Evolutionary conservation across 140 eudicot species (phyloP), one percentile per base, ranked within the genome.

Genomic region (Anethum foeniculum): DNA sequence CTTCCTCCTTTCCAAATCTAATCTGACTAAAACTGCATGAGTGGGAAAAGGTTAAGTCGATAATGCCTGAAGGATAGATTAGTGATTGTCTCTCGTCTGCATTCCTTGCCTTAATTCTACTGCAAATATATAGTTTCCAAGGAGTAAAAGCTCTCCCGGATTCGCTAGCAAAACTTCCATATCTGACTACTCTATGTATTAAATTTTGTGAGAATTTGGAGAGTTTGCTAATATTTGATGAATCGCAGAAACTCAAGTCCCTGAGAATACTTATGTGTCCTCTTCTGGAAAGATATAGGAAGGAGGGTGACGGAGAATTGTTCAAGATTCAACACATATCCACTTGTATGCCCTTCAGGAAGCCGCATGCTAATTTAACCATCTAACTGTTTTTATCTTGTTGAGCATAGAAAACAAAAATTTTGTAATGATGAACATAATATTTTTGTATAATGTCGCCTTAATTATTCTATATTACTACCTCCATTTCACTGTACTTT

Each of bases 371-470:
- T 41, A 41, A 41, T 7, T 41, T 41, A 7, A 41, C 8, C 46
- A 41, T 41, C 9, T 41, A 8, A 41, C 9, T 41, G 46, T 41
- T 41, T 41, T 41, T 41, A 41, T 41, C 30, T 60, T 7, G 4
- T 7, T 6, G 6, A 41, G 46, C 46, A 5, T 6, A 41, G 0
- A 41, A 5, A 41, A 41, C 7, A 5, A 5, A 41, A 41, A 41
- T 3, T 41, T 41, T 41, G 9, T 41, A 41, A 41, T 7, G 6
- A 7, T 41, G 46, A 41, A 41, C 9, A 41, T 41, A 4, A 41
- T 41, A 41, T 6, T 41, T 41, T 41, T 5, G 46, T 41, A 41
- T 8, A 34, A 60, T 60, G 34, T 60, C 83, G 97, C 46, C 46
- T 41, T 41, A 7, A 5, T 4, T 6, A 8, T 41, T 41, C 9